Base-by-base conservation (phyloP, 2,329 filamentous ascomycete genomes). In the Cryphonectria radicalis region DNA sequence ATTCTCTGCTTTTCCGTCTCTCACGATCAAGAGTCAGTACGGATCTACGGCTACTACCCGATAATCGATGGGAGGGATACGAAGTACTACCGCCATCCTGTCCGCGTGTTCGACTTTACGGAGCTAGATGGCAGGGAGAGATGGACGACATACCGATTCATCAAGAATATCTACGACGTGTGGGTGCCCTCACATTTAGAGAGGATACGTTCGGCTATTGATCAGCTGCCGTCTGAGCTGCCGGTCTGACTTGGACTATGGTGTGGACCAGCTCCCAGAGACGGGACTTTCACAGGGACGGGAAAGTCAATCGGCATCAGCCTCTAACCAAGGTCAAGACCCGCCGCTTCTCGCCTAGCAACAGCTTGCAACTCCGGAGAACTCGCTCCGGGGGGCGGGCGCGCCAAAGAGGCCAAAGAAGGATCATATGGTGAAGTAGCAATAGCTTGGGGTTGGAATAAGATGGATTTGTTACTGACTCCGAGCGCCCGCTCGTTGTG, bases 41-140 rank as follows among this genome's bases (percentile, higher is more conserved):
- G 78, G 25, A 84, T 85, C 46, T 83, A 82, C 72, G 80, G 81
- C 35, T 77, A 84, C 67, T 84, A 84, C 69, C 75, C 82, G 2
- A 77, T 82, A 3, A 79, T 84, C 25, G 69, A 77, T 32, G 74
- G 73, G 17, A 75, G 78, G 1, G 57, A 68, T 63, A 63, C 72
- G 11, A 78, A 77, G 28, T 84, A 80, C 71, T 82, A 82, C 76
- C 80, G 80, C 32, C 78, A 84, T 73, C 74, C 75, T 0, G 82
- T 85, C 63, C 75, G 69, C 37, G 68, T n/a, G 0, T 83, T 82
- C 69, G 25, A 65, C 70, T 81, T 84, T 66, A 79, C 77, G 0
- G 74, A 3, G 32, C 68, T 77, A 0, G 76, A 80, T n/a, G 78
- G 80, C 1, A 79, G 73, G 69, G 78, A 82, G 0, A 82, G 76